Evolutionary conservation across 257 asterid species (phyloP).

Genomic region (Nicotiana tabacum): DNA sequence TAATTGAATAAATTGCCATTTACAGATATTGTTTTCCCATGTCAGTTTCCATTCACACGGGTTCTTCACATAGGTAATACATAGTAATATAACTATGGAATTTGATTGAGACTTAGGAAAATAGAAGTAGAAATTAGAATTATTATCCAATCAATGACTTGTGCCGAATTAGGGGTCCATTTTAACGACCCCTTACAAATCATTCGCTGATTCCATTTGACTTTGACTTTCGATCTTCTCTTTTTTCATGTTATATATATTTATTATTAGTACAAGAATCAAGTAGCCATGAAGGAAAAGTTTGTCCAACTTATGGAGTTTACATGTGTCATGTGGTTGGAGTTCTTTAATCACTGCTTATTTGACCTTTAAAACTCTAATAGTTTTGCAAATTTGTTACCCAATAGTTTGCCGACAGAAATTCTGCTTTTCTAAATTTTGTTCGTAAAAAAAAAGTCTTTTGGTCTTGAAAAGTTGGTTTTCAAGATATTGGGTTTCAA

Average conservation of each 20-base stretch:
- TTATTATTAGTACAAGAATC: background rate
- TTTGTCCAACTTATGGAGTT: background rate
- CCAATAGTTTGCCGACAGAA: background rate
- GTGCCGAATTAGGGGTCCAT: background rate
- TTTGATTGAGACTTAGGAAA: background rate
- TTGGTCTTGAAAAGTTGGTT: background rate
- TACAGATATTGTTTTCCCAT: too few species aligned
- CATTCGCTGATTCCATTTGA: background rate
- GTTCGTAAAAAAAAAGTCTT: background rate
- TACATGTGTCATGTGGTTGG: background rate
- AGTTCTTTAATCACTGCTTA: background rate
- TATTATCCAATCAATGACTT: background rate
- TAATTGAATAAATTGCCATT: too few species aligned
- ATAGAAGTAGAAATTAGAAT: background rate
- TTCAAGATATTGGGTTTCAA: background rate
- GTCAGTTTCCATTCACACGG: too few species aligned
- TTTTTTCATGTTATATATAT: background rate
- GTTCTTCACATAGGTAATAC: too few species aligned
- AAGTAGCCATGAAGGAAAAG: background rate
- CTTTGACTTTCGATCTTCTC: background rate
- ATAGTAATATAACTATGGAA: background rate
- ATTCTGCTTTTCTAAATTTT: background rate
- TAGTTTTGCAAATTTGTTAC: background rate
- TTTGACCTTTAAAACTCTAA: background rate
- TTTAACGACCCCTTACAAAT: background rate